phyloP scores from a whole-genome alignment of 139 green algal genomes.

The Picochlorum sp. region DNA sequence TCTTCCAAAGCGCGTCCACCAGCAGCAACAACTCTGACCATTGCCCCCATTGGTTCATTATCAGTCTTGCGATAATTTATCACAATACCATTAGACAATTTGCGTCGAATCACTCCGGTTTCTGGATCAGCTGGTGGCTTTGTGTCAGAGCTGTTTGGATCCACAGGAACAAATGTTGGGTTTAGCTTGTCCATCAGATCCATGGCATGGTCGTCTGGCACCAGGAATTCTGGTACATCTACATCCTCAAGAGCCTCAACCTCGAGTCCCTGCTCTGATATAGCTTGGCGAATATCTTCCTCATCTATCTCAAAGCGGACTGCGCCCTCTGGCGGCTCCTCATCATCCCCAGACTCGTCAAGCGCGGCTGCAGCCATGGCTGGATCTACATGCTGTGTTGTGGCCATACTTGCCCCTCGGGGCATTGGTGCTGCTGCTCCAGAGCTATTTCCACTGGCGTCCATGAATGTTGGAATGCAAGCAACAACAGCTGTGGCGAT shows the following conservation, averaged over 20 bases:
- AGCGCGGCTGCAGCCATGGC: slow-evolving; percentile 6
- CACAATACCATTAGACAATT: slow-evolving; percentile 85
- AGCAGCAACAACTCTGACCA: slow-evolving; percentile 77
- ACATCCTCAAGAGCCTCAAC: slow-evolving; percentile 60
- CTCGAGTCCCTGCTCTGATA: slow-evolving; percentile 45
- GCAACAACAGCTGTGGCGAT: slow-evolving; percentile 80
- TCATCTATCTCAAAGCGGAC: slow-evolving; percentile 61
- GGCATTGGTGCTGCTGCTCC: slow-evolving; percentile 29
- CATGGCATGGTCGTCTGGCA: slow-evolving; percentile 54
- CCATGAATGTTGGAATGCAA: slow-evolving; percentile 82
- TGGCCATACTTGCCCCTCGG: slow-evolving; percentile 51
- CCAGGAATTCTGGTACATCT: slow-evolving; percentile 57
- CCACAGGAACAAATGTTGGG: slow-evolving; percentile 65
- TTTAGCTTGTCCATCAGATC: slow-evolving; percentile 39
- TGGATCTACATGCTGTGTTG: slow-evolving; percentile 64
- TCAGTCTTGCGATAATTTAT: slow-evolving; percentile 83
- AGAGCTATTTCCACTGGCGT: slow-evolving; percentile 41
- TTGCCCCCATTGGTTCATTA: slow-evolving; percentile 83
- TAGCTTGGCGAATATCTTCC: slow-evolving; percentile 55
- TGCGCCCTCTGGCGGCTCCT: slow-evolving; percentile 28
- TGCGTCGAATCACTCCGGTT: slow-evolving; percentile 67
- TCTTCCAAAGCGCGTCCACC: slow-evolving; percentile 63
- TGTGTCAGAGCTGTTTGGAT: background rate
- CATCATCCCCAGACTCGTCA: slow-evolving; percentile 22
- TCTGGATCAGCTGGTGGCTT: slow-evolving; percentile 6